Base-by-base conservation (phyloP, 148 eudicot species). In the Beta vulgaris region DNA sequence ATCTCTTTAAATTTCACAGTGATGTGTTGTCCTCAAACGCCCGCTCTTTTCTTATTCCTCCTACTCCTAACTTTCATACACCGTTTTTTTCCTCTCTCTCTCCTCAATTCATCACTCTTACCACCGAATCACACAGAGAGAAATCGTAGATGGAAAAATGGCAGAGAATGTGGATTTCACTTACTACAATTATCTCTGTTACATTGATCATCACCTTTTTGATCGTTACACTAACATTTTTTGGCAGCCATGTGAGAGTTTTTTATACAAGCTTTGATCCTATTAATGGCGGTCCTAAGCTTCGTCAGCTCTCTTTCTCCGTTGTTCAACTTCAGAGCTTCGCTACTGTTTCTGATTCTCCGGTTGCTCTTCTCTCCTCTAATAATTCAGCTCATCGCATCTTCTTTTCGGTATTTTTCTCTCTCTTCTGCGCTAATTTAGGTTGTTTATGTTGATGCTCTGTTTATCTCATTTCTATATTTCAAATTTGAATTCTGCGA, bases 241-340 rank as follows among this genome's bases (percentile, higher is more conserved):
- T 42, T 13, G 31, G 31, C 14, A 31, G 63, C 35, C 26, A 69
- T 53, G 51, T 16, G 0, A 80, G 72, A n/a, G 13, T 14, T 13
- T 10, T 73, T 11, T 10, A 57, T 64, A 2, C 66, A 19, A 71
- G 59, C 49, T 80, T 54, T 6, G 62, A 69, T 34, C 23, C 32
- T 42, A 7, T 13, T 67, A 14, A 74, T 64, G 61, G 44, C 59
- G 55, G 34, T 55, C 43, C 73, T 18, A 46, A n/a, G 69, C 71
- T 70, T 53, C 79, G 26, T 63, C 78, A 79, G 49, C 21, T 65
- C 51, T 64, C 79, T 25, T 25, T 65, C 35, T 26, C 77, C 29
- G 71, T 6, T 23, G 76, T 70, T 29, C 76, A 76, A 64, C 68
- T 80, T 28, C 76, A 57, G 60, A 76, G 76, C 32, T 25, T 75